Evolutionary conservation across 176 grass and related monocot species (phyloP).

Genomic region (Aegilops speltoides): DNA sequence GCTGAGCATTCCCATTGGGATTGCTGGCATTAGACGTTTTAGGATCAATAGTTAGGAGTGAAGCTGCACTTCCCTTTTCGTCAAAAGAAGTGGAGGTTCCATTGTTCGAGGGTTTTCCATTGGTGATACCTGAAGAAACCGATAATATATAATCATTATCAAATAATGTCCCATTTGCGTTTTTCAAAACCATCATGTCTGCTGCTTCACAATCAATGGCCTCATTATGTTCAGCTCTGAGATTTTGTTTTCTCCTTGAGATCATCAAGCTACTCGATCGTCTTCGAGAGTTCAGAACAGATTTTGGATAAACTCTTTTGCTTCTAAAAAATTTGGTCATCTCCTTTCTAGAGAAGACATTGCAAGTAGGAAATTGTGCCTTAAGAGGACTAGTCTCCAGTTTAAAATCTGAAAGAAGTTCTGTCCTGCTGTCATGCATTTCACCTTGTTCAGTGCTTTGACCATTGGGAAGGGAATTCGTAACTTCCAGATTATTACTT

Average conservation of each 20-base stretch:
- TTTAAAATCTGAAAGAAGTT: conserved; percentile 46
- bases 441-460: conserved; percentile 38
- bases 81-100: conserved; percentile 46
- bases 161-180: conserved; percentile 38
- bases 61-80: conserved; percentile 25
- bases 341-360: conserved; percentile 89
- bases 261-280: conserved; percentile 29
- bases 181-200: conserved; percentile 36
- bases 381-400: conserved; percentile 58
- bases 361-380: conserved; percentile 86
- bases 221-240: conserved; percentile 32
- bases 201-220: conserved; percentile 40
- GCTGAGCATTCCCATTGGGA: conserved; percentile 35
- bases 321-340: conserved; percentile 78
- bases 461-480: conserved; percentile 40
- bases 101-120: conserved; percentile 55
- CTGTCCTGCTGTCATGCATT: conserved; percentile 28
- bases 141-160: conserved; percentile 57
- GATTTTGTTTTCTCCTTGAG: conserved; percentile 42
- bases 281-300: conserved; percentile 55
- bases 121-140: conserved; percentile 46
- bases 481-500: conserved; percentile 43
- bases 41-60: conserved; percentile 43
- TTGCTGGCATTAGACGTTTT: conserved; percentile 38
- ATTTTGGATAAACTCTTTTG: conserved; percentile 75